phyloP scores from a whole-genome alignment of 257 asterid genomes.

The Plantago ovata region DNA sequence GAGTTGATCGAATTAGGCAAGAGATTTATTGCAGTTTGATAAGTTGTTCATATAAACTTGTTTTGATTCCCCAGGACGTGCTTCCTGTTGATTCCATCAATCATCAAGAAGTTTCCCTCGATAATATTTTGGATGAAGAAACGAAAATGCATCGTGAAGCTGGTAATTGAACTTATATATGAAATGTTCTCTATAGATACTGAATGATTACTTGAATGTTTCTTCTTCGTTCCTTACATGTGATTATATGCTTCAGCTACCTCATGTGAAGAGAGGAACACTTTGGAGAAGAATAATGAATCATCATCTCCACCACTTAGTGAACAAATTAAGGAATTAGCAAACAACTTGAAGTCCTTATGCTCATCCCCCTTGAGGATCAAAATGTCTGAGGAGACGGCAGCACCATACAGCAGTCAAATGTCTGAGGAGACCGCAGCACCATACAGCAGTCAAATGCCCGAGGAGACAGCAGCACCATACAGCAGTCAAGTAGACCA shows the following conservation, averaged over 20 bases:
- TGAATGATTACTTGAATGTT: background rate
- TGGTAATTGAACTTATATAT: conserved; percentile 18
- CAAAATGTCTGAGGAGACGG: conserved; percentile 32
- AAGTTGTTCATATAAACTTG: too few relatives aligned
- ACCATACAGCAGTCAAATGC: conserved; percentile 29
- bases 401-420: conserved; percentile 25
- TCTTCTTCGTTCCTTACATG: background rate
- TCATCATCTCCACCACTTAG: conserved; percentile 59
- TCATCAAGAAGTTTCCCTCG: conserved; percentile 22
- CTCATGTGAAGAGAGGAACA: conserved; percentile 27
- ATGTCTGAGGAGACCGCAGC: conserved; percentile 32
- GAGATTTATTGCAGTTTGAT: too few relatives aligned
- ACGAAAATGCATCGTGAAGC: conserved; percentile 12
- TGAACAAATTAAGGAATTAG: conserved; percentile 49
- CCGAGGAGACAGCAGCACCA: conserved; percentile 31
- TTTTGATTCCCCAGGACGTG: conserved; percentile 35
- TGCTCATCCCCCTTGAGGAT: conserved; percentile 43
- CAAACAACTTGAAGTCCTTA: conserved; percentile 45
- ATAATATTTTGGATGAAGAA: conserved; percentile 12
- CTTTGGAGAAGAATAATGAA: conserved; percentile 19
- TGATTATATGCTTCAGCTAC: conserved; percentile 19
- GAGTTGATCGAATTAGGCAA: too few relatives aligned
- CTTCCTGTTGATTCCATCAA: conserved; percentile 19
- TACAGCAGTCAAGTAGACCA: conserved; percentile 18
- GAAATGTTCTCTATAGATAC: background rate